phyloP scores from a whole-genome alignment of 345 rosid genomes.

The Populus deltoides region DNA sequence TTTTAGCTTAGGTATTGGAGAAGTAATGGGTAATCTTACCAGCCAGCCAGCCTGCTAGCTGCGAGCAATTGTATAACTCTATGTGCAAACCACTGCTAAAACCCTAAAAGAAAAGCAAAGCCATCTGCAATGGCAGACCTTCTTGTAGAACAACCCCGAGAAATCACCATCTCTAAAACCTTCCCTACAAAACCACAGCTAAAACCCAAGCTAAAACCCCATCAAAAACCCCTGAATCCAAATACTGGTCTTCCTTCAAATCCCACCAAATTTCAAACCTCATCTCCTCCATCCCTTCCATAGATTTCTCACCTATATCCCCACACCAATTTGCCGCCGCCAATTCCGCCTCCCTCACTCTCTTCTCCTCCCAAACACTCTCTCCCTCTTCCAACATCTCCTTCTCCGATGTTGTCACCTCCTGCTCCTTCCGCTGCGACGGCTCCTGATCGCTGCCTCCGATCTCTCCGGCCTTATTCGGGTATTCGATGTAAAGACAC shows the following conservation, averaged over 20 bases:
- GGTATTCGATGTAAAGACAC: slow-evolving; percentile 68
- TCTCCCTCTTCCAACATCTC: slow-evolving; percentile 44
- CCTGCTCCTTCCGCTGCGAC: slow-evolving; percentile 75
- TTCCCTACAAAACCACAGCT: slow-evolving; percentile 70
- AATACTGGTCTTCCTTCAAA: slow-evolving; percentile 90
- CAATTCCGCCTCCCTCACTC: slow-evolving; percentile 63
- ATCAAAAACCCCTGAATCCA: slow-evolving; percentile 69
- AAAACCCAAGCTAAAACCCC: slow-evolving; percentile 50
- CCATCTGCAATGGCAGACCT: neutral
- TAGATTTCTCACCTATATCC: slow-evolving; percentile 60
- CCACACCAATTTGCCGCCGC: slow-evolving; percentile 69
- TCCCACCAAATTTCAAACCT: slow-evolving; percentile 48
- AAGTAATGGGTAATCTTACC: neutral
- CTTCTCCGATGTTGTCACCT: slow-evolving; percentile 76
- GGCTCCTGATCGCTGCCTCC: slow-evolving; percentile 76
- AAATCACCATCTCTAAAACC: slow-evolving; percentile 31
- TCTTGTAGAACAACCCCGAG: neutral
- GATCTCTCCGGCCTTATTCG: slow-evolving; percentile 75
- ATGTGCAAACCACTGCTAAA: neutral
- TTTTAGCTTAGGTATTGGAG: neutral
- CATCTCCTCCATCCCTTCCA: slow-evolving; percentile 53
- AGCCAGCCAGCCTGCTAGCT: neutral
- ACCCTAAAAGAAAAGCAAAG: neutral
- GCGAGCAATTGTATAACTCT: neutral
- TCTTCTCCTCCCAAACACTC: slow-evolving; percentile 52